Percentiles rank a stretch among this genome's conserved stretches.
Evolutionary conservation across 805 yeast species (phyloP).

Genomic region (Huiozyma naganishii): DNA sequence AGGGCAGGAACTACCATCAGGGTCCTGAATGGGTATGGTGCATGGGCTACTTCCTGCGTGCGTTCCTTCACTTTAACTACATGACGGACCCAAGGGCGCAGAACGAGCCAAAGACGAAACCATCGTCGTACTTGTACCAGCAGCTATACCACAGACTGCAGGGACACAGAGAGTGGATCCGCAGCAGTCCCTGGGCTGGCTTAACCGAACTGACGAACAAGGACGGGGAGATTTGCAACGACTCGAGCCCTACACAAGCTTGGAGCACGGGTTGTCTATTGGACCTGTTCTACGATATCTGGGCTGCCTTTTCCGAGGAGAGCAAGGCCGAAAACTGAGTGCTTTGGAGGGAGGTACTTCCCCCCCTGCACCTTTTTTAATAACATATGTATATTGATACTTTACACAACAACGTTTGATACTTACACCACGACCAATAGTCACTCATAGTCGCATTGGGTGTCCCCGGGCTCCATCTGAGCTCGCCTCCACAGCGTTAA

Average conservation of each 20-base stretch:
- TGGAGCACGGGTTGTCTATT: conserved; percentile 87
- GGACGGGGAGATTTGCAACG: conserved; percentile 69
- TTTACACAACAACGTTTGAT: no score
- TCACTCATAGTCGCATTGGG: no score
- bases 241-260: conserved; percentile 93
- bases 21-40: conserved; percentile 99
- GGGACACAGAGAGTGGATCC: conserved; percentile 60
- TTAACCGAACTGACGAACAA: conserved; percentile 85
- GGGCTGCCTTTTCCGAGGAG: conserved; percentile 18
- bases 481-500: no score
- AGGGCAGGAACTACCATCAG: conserved; percentile 95
- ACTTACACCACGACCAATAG: no score
- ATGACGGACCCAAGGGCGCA: conserved; percentile 28
- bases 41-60: conserved; percentile 77
- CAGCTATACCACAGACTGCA: conserved; percentile 49
- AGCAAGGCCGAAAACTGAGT: background rate
- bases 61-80: conserved; percentile 48
- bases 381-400: no score
- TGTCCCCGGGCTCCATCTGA: no score
- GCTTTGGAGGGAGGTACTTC: background rate
- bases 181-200: conserved; percentile 84
- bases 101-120: conserved; percentile 23
- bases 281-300: conserved; percentile 64
- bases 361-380: no score
- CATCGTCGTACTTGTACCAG: conserved; percentile 45